phyloP scores from a whole-genome alignment of 352 stramenopile genomes.

The Phytophthora agathidicida region DNA sequence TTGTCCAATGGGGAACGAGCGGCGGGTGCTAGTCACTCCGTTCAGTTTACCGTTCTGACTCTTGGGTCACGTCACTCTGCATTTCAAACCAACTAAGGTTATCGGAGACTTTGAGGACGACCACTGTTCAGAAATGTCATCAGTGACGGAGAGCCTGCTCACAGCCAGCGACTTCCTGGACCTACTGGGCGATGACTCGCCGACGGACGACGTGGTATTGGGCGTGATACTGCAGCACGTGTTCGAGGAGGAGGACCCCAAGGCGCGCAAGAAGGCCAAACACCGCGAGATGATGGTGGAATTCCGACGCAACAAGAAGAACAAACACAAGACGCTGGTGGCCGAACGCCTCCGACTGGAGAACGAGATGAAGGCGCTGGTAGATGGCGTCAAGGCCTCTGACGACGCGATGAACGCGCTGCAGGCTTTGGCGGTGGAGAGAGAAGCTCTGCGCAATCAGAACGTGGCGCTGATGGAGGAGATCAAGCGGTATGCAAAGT shows the following conservation, averaged over 20 bases:
- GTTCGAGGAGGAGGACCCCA: slow-evolving; percentile 43
- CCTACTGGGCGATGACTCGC: slow-evolving; percentile 4
- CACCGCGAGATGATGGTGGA: slow-evolving; percentile 44
- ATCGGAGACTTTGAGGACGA: not conserved
- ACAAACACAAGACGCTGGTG: slow-evolving; percentile 29
- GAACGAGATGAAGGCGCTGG: slow-evolving; percentile 30
- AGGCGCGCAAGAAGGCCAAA: slow-evolving; percentile 38
- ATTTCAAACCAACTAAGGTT: not conserved
- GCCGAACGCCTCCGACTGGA: slow-evolving; percentile 36
- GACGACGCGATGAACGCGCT: slow-evolving; percentile 8
- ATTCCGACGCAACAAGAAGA: slow-evolving; percentile 49
- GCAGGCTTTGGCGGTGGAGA: slow-evolving; percentile 30
- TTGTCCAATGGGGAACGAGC: too few species aligned
- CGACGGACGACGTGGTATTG: not conserved
- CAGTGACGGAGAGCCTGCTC: slow-evolving; percentile 7
- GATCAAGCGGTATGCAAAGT: slow-evolving; percentile 27
- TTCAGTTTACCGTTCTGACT: too few species aligned
- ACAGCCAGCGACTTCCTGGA: not conserved
- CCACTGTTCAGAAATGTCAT: not conserved
- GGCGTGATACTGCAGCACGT: too few species aligned
- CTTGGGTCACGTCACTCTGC: slow-evolving; percentile 2
- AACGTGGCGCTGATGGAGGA: slow-evolving; percentile 38
- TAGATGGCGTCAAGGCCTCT: slow-evolving; percentile 2
- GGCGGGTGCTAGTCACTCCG: not conserved
- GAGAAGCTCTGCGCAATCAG: slow-evolving; percentile 30